Base-by-base conservation (phyloP, 23 red algal genomes). In the Gracilariopsis chorda region DNA sequence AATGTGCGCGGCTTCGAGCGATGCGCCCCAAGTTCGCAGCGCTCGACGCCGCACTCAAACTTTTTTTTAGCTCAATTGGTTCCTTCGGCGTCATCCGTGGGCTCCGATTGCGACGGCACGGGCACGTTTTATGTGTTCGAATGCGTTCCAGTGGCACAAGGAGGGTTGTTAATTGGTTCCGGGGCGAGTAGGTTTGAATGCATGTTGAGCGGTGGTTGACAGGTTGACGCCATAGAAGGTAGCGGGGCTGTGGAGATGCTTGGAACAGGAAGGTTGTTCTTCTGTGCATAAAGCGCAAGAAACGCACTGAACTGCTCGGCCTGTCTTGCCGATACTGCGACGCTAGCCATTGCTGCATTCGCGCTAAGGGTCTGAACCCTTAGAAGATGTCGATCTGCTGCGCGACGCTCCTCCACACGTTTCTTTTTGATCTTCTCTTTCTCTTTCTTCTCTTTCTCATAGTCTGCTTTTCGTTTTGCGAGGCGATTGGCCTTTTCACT, bases 321-420 rank as follows among this genome's bases (percentile, higher is more conserved):
- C 48, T 75, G 84, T 23, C 59, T 0, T 41, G 42, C 10, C 39
- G 74, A 7, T 0, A 77, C 10, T 13, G 84, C 49, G 19, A 43
- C 68, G 59, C 63, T 76, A n/a, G 84, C 84, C 8, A 8, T 60
- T 2, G 43, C 48, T 42, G 68, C 43, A 43, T 88, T 75, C 13
- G 84, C 41, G 39, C 56, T 62, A 21, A 19, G 67, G 1, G 84
- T 88, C 53, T 88, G 84, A 2, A 47, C 65, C 8, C 67, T 48
- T 13, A 88, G 1, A 17, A 27, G 21, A 27, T 58, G 48, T 9
- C 74, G 29, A 4, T 88, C 48, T 57, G 70, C 19, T n/a, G 62
- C 67, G 11, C 21, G 13, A 49, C 67, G 42, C 37, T 13, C 28
- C 21, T 45, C 28, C 19, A 35, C 47, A 27, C 46, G 3, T 28